Evolutionary conservation across 2,329 filamentous ascomycete species (phyloP).

Genomic region (Fusarium sp.): DNA sequence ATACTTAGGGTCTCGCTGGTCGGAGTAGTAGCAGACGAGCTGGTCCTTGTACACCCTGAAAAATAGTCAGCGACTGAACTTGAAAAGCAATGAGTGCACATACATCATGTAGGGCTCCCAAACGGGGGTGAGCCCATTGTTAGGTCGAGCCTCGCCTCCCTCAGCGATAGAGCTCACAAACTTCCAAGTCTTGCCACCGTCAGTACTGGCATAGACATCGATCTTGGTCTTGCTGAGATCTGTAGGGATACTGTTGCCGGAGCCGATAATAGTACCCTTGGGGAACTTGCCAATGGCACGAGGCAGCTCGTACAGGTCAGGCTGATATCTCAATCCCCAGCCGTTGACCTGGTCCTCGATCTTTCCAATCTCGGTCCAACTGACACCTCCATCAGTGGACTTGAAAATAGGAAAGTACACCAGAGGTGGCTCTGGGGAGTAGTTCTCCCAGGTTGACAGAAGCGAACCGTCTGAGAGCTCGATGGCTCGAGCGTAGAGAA

Average conservation of each 20-base stretch:
- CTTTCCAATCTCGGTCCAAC: conserved; percentile 74
- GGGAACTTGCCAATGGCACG: conserved; percentile 67
- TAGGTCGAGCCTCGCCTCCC: conserved; percentile 69
- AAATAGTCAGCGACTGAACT: background rate
- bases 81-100: background rate
- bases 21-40: conserved; percentile 77
- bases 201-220: conserved; percentile 74
- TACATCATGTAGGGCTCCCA: conserved; percentile 78
- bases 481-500: conserved; percentile 59
- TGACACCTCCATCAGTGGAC: conserved; percentile 65
- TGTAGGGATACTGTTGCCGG: conserved; percentile 70
- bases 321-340: conserved; percentile 78
- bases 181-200: conserved; percentile 72
- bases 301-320: conserved; percentile 74
- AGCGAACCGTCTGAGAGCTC: conserved; percentile 60
- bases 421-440: conserved; percentile 66
- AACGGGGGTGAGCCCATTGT: conserved; percentile 75
- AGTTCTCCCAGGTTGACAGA: conserved; percentile 68
- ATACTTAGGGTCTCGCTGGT: conserved; percentile 72
- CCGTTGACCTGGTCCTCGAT: conserved; percentile 74
- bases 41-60: conserved; percentile 65
- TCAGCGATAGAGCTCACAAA: conserved; percentile 75
- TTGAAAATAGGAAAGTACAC: conserved; percentile 67
- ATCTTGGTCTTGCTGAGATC: conserved; percentile 74
- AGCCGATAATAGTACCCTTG: conserved; percentile 72